Evolutionary conservation across 2,329 filamentous ascomycete species (phyloP), one percentile per base, ranked within the genome.

Genomic region (Reticulascus tulasneorum): DNA sequence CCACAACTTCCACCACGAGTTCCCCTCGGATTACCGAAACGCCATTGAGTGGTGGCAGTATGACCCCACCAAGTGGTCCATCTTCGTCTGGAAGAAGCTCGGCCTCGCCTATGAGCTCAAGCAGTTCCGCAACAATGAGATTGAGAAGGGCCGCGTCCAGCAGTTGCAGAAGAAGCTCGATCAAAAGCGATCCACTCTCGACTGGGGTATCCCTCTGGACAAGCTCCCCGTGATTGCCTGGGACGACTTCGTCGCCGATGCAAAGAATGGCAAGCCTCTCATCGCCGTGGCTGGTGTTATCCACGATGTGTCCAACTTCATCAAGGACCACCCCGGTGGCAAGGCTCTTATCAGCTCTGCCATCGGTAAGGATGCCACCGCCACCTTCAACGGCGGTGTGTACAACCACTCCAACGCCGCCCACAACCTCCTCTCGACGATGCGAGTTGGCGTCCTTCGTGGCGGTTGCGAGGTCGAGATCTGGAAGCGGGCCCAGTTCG

Each of bases 1-100:
- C 70, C 87, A 94, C 76, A 94, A 94, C 75, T 94, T 94, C 76
- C 87, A 94, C 68, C 87, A 94, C 74, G 87, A 94, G 63, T 94
- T 94, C 67, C 88, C 88, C 36, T 91, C 86, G 9, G 87, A 94
- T 63, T 94, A 93, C 78, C 86, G 87, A 59, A 94, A 94, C 60
- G 87, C 86, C 44, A 91, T 93, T 50, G 74, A 88, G 64, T 94
- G 87, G 86, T 84, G 81, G 68, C 87, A 94, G 67, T 94, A 94
- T 56, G 87, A 94, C 61, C 87, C 87, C 29, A 94, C 87, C 61
- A 94, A 94, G 71, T 93, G 87, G 86, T 75, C 69, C 58, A 94
- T 94, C 70, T 87, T 81, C 81, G 53, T 71, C 41, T 90, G 84
- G 82, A 93, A 91, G 77, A 78, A 84, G 64, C 66, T 91, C 37